phyloP scores from a whole-genome alignment of 768 basidiomycete species.

The Gautieria morchelliformis region DNA sequence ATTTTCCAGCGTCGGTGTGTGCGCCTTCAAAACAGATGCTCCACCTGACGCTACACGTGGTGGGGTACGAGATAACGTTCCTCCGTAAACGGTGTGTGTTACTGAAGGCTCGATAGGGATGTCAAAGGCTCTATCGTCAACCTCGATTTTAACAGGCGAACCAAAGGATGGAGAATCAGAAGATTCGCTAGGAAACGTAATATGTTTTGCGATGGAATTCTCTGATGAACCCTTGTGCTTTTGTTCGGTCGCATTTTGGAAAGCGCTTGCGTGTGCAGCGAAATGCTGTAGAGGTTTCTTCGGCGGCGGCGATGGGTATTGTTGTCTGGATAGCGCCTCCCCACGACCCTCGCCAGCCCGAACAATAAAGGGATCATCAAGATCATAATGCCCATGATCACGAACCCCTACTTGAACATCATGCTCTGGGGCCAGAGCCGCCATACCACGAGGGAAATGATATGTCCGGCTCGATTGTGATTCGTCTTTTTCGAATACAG shows the following conservation, averaged over 20 bases:
- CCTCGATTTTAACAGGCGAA: neutral
- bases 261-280: neutral
- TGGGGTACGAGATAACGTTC: neutral
- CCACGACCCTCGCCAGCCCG: neutral
- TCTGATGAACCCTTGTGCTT: neutral
- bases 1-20: neutral
- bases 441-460: neutral
- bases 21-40: neutral
- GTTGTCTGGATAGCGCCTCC: neutral
- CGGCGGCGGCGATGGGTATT: neutral
- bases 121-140: neutral
- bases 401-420: neutral
- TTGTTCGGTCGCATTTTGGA: neutral
- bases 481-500: neutral
- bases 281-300: neutral
- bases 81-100: neutral
- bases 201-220: neutral
- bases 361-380: constrained; percentile 6
- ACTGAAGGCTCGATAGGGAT: neutral
- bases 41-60: neutral
- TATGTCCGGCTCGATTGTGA: neutral
- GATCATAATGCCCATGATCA: neutral
- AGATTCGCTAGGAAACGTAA: neutral
- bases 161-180: neutral
- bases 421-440: neutral